A percentile compares a stretch with the other conserved stretches of the same genome.
phyloP scores from a whole-genome alignment of 768 basidiomycete species.

The Candolleomyces efflorescens region DNA sequence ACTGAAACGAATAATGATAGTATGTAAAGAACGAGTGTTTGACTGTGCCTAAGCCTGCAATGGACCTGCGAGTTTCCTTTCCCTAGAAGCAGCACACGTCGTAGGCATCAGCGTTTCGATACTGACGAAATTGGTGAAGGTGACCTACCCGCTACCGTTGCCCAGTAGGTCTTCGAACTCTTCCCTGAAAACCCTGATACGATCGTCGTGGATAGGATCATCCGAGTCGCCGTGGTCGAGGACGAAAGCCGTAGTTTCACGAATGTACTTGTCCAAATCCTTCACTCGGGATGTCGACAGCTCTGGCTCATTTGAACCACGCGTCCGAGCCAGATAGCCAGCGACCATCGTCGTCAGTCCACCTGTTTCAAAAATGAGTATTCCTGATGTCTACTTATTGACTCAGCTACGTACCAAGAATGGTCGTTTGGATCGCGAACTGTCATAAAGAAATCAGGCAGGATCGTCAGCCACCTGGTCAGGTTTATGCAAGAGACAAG shows the following conservation, averaged over 20 bases:
- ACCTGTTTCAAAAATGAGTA: slow-evolving; percentile 29
- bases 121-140: background rate
- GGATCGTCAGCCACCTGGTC: background rate
- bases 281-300: slow-evolving; percentile 50
- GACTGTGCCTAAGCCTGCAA: too few relatives aligned
- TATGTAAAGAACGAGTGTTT: too few relatives aligned
- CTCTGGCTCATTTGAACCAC: slow-evolving; percentile 71
- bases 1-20: too few relatives aligned
- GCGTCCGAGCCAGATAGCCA: slow-evolving; percentile 65
- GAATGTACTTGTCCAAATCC: slow-evolving; percentile 64
- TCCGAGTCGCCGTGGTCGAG: slow-evolving; percentile 50
- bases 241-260: slow-evolving; percentile 53
- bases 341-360: slow-evolving; percentile 66
- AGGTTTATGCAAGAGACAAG: background rate
- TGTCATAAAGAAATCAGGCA: slow-evolving; percentile 12
- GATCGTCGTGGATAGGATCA: slow-evolving; percentile 30
- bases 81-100: background rate
- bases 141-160: slow-evolving; percentile 21
- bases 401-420: slow-evolving; percentile 28
- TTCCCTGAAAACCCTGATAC: slow-evolving; percentile 18
- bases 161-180: slow-evolving; percentile 27
- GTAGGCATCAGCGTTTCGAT: too few relatives aligned
- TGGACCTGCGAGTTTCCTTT: slow-evolving; percentile 3
- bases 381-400: background rate
- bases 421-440: slow-evolving; percentile 32